phyloP scores from a whole-genome alignment of 495 filamentous ascomycete genomes.

The Parathielavia appendiculata region DNA sequence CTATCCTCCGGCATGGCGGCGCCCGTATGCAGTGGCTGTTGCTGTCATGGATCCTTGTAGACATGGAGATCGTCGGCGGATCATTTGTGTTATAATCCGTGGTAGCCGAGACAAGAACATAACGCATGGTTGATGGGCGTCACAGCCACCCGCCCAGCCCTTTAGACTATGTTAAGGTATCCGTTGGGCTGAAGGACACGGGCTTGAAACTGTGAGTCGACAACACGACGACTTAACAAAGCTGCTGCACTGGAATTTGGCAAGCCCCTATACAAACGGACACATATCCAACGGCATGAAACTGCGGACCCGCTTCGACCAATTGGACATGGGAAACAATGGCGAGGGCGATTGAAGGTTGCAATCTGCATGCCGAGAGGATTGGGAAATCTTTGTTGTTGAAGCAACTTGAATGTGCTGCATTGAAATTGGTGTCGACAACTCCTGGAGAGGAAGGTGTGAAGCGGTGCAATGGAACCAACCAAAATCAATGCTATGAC shows the following conservation, averaged over 20 bases:
- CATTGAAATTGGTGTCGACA: neutral
- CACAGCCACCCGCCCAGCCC: too few relatives aligned
- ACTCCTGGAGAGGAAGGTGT: conserved; percentile 5
- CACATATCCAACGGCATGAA: neutral
- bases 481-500: neutral
- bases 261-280: neutral
- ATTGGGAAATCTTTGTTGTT: neutral
- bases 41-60: neutral
- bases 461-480: conserved; percentile 7
- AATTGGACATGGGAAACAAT: neutral
- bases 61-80: conserved; percentile 5
- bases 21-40: too few relatives aligned
- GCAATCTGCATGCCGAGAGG: neutral
- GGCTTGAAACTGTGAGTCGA: neutral
- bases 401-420: neutral
- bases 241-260: neutral
- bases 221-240: neutral
- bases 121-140: too few relatives aligned
- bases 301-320: neutral
- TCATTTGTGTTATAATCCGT: too few relatives aligned
- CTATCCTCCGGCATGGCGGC: too few relatives aligned
- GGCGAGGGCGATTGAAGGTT: conserved; percentile 1
- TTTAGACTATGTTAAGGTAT: neutral
- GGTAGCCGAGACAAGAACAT: neutral
- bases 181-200: neutral